Evolutionary conservation across 1,284 basidiomycete genomes (phyloP), one percentile per base, ranked within the genome.

Genomic region (Ceratobasidium theobromae): DNA sequence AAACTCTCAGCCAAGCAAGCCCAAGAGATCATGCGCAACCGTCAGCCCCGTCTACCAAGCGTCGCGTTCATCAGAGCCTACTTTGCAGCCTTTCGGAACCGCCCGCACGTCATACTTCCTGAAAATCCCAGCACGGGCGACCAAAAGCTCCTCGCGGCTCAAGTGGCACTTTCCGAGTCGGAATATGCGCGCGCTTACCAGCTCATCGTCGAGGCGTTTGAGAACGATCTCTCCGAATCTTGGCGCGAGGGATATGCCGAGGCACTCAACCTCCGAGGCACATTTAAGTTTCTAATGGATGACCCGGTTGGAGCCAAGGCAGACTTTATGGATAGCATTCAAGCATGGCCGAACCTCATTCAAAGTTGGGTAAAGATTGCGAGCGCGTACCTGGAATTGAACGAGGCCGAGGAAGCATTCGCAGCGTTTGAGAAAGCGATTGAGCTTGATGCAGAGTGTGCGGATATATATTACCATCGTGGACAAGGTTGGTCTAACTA

Each of bases 401-500:
- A 87, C 67, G 85, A 93, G 70, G 82, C 89, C 16, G 80, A 83
- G 27, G 86, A 85, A 70, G 91, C 95, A 1, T 95, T 98, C 77
- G 84, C 88, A 70, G 93, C 92, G 77, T 98, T 98, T 75, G 93
- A 96, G 67, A 82, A 88, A 68, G 97, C 97, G 0, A 89, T 95
- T 74, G 82, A 84, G 74, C 84, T 91, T 71, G 88, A 98, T 74
- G 76, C 88, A 3, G 79, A 87, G 57, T 95, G 99, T 78, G 88
- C 96, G 0, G 97, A 99, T 77, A 95, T 98, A 69, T 99, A 95
- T 81, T 99, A 99, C 79, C 97, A 99, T 78, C 93, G 96, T 72
- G 97, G 96, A 38, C 97, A 99, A 81, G 90, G 91, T 89, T 57
- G 65, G 80, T 74, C n/a, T 57, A 23, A 3, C 14, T 41, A 2